phyloP scores from a whole-genome alignment of 1,284 basidiomycete species.

The Moniliophthora roreri region DNA sequence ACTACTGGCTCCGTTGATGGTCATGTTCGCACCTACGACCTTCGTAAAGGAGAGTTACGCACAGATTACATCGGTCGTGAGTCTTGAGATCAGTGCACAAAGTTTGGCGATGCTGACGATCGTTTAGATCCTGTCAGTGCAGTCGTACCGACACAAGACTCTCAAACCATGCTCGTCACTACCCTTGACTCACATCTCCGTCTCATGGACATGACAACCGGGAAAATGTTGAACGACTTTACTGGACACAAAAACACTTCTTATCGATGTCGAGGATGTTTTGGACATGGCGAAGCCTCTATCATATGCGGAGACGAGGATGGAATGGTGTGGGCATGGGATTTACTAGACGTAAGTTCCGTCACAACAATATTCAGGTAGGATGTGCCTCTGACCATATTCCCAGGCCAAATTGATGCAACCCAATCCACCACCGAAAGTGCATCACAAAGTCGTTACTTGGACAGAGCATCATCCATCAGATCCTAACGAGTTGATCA shows the following conservation, averaged over 20 bases:
- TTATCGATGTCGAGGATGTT: constrained; percentile 82
- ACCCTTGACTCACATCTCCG: constrained; percentile 85
- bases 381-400: constrained; percentile 2
- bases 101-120: constrained; percentile 5
- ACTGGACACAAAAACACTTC: constrained; percentile 71
- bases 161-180: constrained; percentile 77
- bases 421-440: constrained; percentile 67
- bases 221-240: constrained; percentile 86
- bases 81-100: constrained; percentile 29
- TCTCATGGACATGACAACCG: constrained; percentile 83
- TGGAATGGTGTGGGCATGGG: constrained; percentile 90
- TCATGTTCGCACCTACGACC: constrained; percentile 87
- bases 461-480: constrained; percentile 90
- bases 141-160: constrained; percentile 73
- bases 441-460: constrained; percentile 83
- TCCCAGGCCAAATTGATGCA: constrained; percentile 64
- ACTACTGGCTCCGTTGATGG: constrained; percentile 90
- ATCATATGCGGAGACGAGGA: constrained; percentile 90
- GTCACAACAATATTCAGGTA: background rate
- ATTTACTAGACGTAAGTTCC: constrained; percentile 78
- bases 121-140: constrained; percentile 80
- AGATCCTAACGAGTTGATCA: constrained; percentile 82
- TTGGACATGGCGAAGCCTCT: constrained; percentile 80
- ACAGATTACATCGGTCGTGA: constrained; percentile 88
- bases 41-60: constrained; percentile 87